Evolutionary conservation across 306 rosid genomes (phyloP).

Genomic region (Dryas alaskensis): DNA sequence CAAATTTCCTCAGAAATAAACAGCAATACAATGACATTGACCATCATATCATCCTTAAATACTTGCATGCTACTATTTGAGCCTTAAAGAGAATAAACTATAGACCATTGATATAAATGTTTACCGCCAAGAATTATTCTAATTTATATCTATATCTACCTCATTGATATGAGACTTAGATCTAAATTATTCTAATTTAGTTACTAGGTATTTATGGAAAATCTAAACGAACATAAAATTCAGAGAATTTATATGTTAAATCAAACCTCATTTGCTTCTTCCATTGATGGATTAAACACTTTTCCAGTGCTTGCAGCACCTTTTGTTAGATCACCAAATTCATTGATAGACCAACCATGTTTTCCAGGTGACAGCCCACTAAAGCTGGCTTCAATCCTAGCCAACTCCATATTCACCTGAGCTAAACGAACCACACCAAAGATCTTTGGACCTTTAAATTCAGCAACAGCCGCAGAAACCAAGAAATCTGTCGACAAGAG

Average conservation of each 20-base stretch:
- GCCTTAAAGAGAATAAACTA: neutral
- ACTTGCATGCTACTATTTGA: neutral
- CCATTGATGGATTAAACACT: slow-evolving; percentile 44
- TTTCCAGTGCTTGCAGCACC: slow-evolving; percentile 93
- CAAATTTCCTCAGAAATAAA: neutral
- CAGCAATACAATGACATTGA: neutral
- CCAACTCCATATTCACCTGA: slow-evolving; percentile 85
- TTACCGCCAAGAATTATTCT: neutral
- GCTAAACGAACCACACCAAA: slow-evolving; percentile 90
- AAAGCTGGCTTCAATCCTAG: slow-evolving; percentile 84
- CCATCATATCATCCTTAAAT: neutral
- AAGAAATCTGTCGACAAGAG: slow-evolving; percentile 62
- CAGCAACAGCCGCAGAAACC: slow-evolving; percentile 86
- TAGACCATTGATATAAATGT: neutral
- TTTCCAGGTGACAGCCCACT: slow-evolving; percentile 84
- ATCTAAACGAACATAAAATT: neutral
- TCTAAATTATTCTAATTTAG: neutral
- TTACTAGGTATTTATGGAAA: neutral
- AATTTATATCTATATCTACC: neutral
- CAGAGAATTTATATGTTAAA: slow-evolving; percentile 18
- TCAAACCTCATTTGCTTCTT: slow-evolving; percentile 51
- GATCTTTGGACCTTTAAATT: slow-evolving; percentile 85
- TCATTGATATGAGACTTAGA: neutral
- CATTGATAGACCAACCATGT: slow-evolving; percentile 90
- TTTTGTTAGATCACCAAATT: slow-evolving; percentile 85